Evolutionary conservation across 352 stramenopile species (phyloP), one percentile per base, ranked within the genome.

Genomic region (Phytophthora lateralis): DNA sequence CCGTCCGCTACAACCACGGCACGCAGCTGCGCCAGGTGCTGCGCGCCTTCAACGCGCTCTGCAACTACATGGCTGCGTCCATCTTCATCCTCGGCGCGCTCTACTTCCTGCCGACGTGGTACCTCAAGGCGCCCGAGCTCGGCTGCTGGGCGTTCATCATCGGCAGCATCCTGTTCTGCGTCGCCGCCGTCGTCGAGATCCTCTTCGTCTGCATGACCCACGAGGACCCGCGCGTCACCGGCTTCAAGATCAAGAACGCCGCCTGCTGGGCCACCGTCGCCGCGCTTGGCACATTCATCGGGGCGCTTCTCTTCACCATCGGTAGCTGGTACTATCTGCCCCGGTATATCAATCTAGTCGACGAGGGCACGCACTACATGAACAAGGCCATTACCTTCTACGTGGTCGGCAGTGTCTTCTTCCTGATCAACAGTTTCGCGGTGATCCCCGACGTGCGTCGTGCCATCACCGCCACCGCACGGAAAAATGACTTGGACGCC

Each of bases 311-410:
- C 20, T 94, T 94, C 72, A 90, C 90, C 55, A 60, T 91, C 37
- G 85, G 85, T 34, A 90, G 78, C 63, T 92, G 74, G 66, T 94
- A 78, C 76, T 94, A 92, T 75, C 80, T 94, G 6, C 85, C 85
- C 50, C 63, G 68, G 44, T 94, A 85, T 58, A 89, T 92, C 37
- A 79, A 78, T 17, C 66, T 65, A 35, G 73, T 89, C 21, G 81
- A 90, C 55, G 55, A 74, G 3, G 69, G 78, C 20, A 81, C 73
- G 32, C 55, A 82, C 66, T 89, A 90, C 73, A 88, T 88, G 76
- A 86, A 91, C 76, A 76, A 78, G 56, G 75, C 79, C 38, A 90
- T 90, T 60, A 88, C 82, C 39, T 86, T 74, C 65, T 94, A 89
- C 66, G 78, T 85, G 15, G 62, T 85, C 34, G 85, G 85, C 11